A percentile compares a stretch with the other conserved stretches of the same genome.
These are phyloP conservation scores for Oldenlandia corymbosa DNA, from an alignment of 257 asterid genomes.

Conservation along the genomic window DNA sequence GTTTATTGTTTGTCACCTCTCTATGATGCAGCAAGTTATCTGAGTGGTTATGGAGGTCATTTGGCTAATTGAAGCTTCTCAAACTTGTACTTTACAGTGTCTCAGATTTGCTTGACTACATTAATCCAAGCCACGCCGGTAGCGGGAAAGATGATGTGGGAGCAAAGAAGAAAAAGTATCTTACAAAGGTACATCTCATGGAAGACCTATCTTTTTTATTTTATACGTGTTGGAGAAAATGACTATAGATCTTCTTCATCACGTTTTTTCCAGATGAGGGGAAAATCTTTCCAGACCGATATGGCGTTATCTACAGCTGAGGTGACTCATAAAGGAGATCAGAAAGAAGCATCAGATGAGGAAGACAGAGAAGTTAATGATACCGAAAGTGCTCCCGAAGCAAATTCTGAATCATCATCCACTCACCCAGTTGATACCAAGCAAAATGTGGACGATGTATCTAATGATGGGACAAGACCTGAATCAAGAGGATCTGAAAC, in stretches of 20 bases:
- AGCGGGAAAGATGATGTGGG: slow-evolving; percentile 70
- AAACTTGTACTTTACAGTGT: slow-evolving; percentile 48
- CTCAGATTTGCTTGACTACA: slow-evolving; percentile 91
- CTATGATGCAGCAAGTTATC: not conserved
- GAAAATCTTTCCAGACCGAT: slow-evolving; percentile 50
- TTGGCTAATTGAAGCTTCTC: slow-evolving; percentile 9
- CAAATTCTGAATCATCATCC: slow-evolving; percentile 25
- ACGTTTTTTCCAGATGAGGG: slow-evolving; percentile 49
- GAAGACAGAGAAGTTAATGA: slow-evolving; percentile 40
- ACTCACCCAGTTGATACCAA: slow-evolving; percentile 35
- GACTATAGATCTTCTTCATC: not conserved
- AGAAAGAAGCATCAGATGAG: slow-evolving; percentile 40
- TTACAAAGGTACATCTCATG: slow-evolving; percentile 50
- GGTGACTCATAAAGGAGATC: slow-evolving; percentile 29
- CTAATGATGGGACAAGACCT: slow-evolving; percentile 28
- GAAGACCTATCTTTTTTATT: not conserved
- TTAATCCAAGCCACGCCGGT: slow-evolving; percentile 70
- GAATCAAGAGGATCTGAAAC: slow-evolving; percentile 35
- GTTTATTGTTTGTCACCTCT: not conserved
- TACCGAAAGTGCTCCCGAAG: slow-evolving; percentile 34
- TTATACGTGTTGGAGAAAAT: not conserved
- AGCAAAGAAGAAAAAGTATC: slow-evolving; percentile 56
- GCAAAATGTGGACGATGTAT: slow-evolving; percentile 31
- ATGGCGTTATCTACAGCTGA: slow-evolving; percentile 46
- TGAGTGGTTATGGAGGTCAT: not conserved